Evolutionary conservation across 1,284 basidiomycete genomes (phyloP).

Genomic region (Boletus semigastroideus): DNA sequence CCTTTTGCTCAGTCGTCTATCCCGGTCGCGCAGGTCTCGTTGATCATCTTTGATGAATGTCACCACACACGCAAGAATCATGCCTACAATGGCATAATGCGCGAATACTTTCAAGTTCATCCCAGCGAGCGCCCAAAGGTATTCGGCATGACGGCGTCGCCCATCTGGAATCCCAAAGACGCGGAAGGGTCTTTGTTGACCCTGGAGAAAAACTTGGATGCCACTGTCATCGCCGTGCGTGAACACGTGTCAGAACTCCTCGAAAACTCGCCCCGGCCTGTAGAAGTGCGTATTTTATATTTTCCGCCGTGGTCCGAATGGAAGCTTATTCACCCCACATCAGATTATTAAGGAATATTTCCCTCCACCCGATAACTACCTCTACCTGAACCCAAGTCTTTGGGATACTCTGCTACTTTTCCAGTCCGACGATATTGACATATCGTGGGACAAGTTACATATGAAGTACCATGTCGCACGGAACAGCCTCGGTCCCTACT

Average conservation of each 20-base stretch:
- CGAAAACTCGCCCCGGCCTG: slow-evolving; percentile 59
- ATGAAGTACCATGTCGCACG: slow-evolving; percentile 60
- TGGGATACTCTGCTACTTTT: slow-evolving; percentile 54
- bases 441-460: slow-evolving; percentile 56
- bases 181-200: slow-evolving; percentile 55
- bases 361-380: slow-evolving; percentile 47
- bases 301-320: neutral
- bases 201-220: slow-evolving; percentile 71
- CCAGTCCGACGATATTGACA: slow-evolving; percentile 40
- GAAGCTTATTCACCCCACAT: slow-evolving; percentile 1
- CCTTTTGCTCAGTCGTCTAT: neutral
- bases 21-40: slow-evolving; percentile 52
- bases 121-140: slow-evolving; percentile 62
- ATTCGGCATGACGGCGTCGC: slow-evolving; percentile 89
- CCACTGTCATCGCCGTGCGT: slow-evolving; percentile 71
- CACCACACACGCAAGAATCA: slow-evolving; percentile 79
- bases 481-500: slow-evolving; percentile 50
- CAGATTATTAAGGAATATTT: slow-evolving; percentile 62
- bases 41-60: slow-evolving; percentile 83
- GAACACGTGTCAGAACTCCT: slow-evolving; percentile 64
- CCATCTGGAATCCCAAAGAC: slow-evolving; percentile 74
- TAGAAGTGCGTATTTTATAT: slow-evolving; percentile 48
- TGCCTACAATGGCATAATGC: slow-evolving; percentile 79
- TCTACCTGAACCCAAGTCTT: slow-evolving; percentile 55
- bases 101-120: slow-evolving; percentile 64